Base-by-base conservation (phyloP, 1,139 yeast species). In the Yamadazyma pseudoaaseri region DNA sequence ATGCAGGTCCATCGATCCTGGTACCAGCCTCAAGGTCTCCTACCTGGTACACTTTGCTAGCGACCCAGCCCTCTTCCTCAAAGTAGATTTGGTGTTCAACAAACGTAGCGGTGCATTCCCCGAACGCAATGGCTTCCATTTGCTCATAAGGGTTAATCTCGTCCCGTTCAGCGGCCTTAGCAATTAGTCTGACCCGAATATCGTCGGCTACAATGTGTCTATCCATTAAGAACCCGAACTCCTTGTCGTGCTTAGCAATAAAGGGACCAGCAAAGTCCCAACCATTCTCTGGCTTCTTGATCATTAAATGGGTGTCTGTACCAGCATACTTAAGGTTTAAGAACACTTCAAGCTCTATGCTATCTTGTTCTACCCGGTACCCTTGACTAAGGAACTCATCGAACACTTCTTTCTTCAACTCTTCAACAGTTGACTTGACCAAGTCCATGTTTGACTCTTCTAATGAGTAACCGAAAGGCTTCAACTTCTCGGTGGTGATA, bases 151-250 rank as follows among this genome's bases (percentile, higher is more conserved):
- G 32, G 14, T 33, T 26, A 10, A 20, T 13, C n/a, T 16, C 17
- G 7, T 15, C 16, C 9, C 5, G 16, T 14, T 25, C 17, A 16
- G 11, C 33, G 6, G 21, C 14, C n/a, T 24, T 17, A 10, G 22
- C 24, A 7, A 33, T 21, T 12, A 29, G 13, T 11, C 29, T 33
- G 5, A 33, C 22, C 18, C 32, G 22, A 21, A 22, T 16, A 30
- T 29, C 33, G 20, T 45, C 45, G 3, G 37, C 34, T 11, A 45
- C 38, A 5, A 65, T 68, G 26, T 82, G 69, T 20, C 77, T 74
- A 14, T 55, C 54, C 41, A 79, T 72, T 3, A 72, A 54, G 51
- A 83, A 83, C 0, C 87, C 89, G 60, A 81, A 83, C 51, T 83
- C 89, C 38, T 74, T 68, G 41, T 67, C 60, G 51, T 83, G 90